phyloP scores from a whole-genome alignment of 163 green algal species.

The Chlorella variabilis region DNA sequence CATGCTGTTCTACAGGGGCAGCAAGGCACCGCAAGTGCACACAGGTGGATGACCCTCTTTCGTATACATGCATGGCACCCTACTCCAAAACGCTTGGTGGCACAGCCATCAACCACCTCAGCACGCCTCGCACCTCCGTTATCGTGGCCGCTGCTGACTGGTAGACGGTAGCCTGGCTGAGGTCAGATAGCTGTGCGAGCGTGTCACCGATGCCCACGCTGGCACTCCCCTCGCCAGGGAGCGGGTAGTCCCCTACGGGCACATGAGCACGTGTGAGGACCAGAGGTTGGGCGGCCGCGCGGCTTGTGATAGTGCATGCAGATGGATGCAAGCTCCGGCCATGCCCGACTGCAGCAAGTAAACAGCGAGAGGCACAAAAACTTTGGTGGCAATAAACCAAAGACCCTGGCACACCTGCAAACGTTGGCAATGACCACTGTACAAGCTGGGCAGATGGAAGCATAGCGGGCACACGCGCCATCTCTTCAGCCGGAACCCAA shows the following conservation, averaged over 20 bases:
- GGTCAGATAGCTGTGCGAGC: conserved; percentile 15
- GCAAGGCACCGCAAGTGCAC: no score
- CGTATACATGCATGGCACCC: no score
- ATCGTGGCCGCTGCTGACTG: neutral
- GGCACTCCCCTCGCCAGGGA: neutral
- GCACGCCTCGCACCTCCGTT: neutral
- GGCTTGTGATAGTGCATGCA: no score
- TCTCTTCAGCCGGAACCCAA: conserved; percentile 25
- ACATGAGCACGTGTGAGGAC: no score
- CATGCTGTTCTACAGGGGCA: neutral
- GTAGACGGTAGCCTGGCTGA: conserved; percentile 24
- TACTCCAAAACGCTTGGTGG: no score
- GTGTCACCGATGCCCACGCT: neutral
- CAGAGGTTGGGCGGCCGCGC: no score
- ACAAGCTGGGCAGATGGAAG: neutral
- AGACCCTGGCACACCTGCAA: conserved; percentile 10
- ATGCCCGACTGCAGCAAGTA: no score
- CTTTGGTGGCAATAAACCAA: neutral
- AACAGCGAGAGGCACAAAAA: no score
- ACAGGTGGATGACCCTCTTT: no score
- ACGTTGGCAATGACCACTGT: neutral
- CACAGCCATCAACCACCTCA: no score
- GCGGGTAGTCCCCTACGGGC: conserved; percentile 20
- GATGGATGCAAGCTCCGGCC: no score
- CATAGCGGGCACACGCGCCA: conserved; percentile 7